phyloP scores from a whole-genome alignment of 371 early-diverging fungal genomes.

The Mucor saturninus region DNA sequence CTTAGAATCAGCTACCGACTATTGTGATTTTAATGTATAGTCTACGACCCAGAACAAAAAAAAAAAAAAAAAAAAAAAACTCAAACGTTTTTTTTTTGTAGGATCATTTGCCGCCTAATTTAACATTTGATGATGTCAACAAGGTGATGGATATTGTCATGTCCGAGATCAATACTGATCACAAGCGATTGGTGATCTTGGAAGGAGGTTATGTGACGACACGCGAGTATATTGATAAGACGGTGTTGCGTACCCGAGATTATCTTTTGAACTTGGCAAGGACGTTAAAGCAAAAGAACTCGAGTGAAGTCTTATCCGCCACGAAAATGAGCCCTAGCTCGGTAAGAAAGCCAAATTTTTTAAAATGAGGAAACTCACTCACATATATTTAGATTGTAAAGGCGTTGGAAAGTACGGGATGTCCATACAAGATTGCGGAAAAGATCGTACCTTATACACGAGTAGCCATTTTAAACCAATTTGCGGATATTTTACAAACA shows the following conservation, averaged over 20 bases:
- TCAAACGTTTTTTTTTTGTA: neutral
- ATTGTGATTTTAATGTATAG: slow-evolving; percentile 28
- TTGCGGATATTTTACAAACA: slow-evolving; percentile 24
- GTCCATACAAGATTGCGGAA: slow-evolving; percentile 18
- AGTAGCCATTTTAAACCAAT: slow-evolving; percentile 10
- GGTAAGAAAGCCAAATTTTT: neutral
- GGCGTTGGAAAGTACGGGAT: slow-evolving; percentile 20
- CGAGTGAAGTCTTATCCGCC: neutral
- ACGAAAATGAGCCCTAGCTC: neutral
- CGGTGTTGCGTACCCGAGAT: slow-evolving; percentile 14
- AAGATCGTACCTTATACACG: slow-evolving; percentile 14
- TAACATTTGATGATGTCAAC: slow-evolving; percentile 25
- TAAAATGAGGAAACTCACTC: neutral
- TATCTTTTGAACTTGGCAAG: slow-evolving; percentile 17
- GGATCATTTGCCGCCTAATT: slow-evolving; percentile 18
- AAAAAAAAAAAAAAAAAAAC: neutral
- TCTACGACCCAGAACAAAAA: neutral
- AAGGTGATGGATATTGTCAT: slow-evolving; percentile 23
- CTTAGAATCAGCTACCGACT: slow-evolving; percentile 8
- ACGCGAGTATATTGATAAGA: slow-evolving; percentile 24
- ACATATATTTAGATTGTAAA: slow-evolving; percentile 31
- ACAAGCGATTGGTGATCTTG: slow-evolving; percentile 12
- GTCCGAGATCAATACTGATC: slow-evolving; percentile 10
- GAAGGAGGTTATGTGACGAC: slow-evolving; percentile 25
- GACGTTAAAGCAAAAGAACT: slow-evolving; percentile 17